phyloP scores from a whole-genome alignment of 495 filamentous ascomycete species.

The Trichocladium uniseriatum region DNA sequence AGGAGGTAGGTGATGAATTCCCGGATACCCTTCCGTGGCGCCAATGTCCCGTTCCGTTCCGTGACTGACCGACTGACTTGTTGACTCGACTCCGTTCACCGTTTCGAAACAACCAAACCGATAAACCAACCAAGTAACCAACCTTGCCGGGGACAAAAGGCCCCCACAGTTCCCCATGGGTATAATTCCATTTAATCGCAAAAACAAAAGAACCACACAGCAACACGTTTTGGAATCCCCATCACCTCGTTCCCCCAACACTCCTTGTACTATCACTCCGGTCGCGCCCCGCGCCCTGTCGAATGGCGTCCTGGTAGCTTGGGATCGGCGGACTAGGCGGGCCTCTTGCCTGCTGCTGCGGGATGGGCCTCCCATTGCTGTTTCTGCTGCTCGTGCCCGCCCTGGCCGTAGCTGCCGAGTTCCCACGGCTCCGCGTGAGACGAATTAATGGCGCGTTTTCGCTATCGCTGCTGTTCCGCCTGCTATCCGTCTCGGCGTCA shows the following conservation, averaged over 20 bases:
- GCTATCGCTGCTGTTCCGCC: constrained; percentile 42
- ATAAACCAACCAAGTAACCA: not conserved
- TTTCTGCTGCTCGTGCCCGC: constrained; percentile 11
- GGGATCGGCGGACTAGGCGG: constrained; percentile 47
- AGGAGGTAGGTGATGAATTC: no score
- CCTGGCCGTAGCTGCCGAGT: constrained; percentile 35
- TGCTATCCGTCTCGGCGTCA: constrained; percentile 34
- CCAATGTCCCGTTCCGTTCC: no score
- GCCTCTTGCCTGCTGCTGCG: constrained; percentile 7
- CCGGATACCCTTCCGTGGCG: no score
- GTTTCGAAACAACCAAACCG: not conserved
- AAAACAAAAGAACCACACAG: not conserved
- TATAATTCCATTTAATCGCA: not conserved
- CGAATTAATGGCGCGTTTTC: constrained; percentile 33
- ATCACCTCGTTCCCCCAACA: constrained; percentile 11
- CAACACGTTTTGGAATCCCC: not conserved
- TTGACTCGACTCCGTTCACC: not conserved
- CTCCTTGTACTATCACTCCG: constrained; percentile 35
- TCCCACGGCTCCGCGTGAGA: constrained; percentile 32
- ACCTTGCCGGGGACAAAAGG: not conserved
- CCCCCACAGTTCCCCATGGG: not conserved
- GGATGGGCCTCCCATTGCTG: not conserved
- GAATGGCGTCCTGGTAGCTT: constrained; percentile 58
- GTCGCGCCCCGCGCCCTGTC: constrained; percentile 40
- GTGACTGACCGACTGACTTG: no score